Evolutionary conservation across 331 rosid genomes (phyloP).

Genomic region (Malus hybrid): DNA sequence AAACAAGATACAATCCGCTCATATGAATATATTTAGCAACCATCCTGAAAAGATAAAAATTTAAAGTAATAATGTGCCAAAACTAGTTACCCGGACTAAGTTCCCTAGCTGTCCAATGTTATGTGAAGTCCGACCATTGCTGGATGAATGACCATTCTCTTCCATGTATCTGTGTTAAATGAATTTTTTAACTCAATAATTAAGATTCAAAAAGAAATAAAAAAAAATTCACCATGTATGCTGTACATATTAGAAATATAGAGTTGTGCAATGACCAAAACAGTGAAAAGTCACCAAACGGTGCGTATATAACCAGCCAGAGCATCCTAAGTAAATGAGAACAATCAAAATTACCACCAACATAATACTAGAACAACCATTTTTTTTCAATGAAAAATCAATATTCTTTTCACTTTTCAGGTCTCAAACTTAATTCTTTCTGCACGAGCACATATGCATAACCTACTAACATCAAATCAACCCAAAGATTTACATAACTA

Average conservation of each 20-base stretch:
- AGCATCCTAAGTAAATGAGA: not conserved
- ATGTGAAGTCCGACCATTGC: conserved; percentile 75
- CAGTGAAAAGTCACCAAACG: not conserved
- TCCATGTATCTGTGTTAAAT: conserved; percentile 67
- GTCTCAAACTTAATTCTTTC: not conserved
- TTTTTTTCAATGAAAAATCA: not conserved
- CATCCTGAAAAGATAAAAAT: not conserved
- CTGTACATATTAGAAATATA: not conserved
- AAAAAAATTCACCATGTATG: not conserved
- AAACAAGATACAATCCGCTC: not conserved
- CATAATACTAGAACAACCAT: not conserved
- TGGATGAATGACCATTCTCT: conserved; percentile 64
- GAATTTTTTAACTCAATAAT: not conserved
- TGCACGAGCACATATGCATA: not conserved
- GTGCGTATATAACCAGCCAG: not conserved
- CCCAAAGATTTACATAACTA: not conserved
- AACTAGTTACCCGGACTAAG: conserved; percentile 58
- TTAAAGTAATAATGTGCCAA: not conserved
- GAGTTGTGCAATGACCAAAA: not conserved
- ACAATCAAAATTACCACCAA: not conserved
- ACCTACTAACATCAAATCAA: not conserved
- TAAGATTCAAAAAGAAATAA: not conserved
- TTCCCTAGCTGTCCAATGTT: conserved; percentile 76
- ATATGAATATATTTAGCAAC: not conserved
- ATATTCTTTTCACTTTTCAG: not conserved